These are phyloP conservation scores for Pelargonium fulgidum DNA, from an alignment of 441 rosid species.

Conservation along the genomic window DNA sequence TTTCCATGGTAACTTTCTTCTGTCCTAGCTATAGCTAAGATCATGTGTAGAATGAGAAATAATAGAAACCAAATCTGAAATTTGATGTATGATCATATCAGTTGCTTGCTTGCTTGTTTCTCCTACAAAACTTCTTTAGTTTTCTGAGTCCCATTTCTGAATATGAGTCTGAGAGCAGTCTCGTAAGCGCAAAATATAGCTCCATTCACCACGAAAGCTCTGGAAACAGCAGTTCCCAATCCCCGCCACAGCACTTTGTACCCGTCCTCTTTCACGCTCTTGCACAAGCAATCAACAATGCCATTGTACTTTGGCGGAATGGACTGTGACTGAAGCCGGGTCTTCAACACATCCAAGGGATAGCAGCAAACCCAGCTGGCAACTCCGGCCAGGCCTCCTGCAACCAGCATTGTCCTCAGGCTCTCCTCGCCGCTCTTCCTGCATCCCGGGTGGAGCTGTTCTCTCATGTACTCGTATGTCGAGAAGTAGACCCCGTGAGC, in stretches of 20 bases:
- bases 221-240: conserved; percentile 81
- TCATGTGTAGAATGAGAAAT: no score
- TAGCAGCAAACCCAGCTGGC: conserved; percentile 90
- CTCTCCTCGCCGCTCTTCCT: conserved; percentile 64
- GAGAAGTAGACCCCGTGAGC: conserved; percentile 85
- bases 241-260: conserved; percentile 77
- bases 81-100: not conserved
- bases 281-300: conserved; percentile 61
- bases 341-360: conserved; percentile 82
- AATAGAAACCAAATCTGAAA: no score
- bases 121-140: not conserved
- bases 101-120: not conserved
- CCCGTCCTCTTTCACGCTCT: conserved; percentile 66
- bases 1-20: no score
- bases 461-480: conserved; percentile 78
- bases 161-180: conserved; percentile 68
- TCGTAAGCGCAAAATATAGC: conserved; percentile 86
- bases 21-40: no score
- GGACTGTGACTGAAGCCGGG: conserved; percentile 54
- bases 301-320: conserved; percentile 45
- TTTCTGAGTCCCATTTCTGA: conserved; percentile 32
- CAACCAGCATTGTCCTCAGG: conserved; percentile 63
- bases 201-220: conserved; percentile 94
- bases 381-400: conserved; percentile 94
- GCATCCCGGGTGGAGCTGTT: conserved; percentile 86